phyloP scores from a whole-genome alignment of 139 green algal species.

The Closterium sp. region DNA sequence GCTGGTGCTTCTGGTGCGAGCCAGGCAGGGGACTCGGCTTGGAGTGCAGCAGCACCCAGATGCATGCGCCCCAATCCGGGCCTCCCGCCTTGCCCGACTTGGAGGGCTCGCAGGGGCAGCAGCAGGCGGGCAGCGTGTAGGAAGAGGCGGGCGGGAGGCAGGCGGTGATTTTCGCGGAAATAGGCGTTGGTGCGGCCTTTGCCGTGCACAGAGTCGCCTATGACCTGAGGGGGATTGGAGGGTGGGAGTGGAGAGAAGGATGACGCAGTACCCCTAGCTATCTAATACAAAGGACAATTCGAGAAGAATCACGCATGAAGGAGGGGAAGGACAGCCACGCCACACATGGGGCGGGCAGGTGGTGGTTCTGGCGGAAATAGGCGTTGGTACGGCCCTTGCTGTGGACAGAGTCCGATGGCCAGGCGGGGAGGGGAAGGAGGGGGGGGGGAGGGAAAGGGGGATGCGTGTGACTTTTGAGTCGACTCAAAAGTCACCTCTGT shows the following conservation, averaged over 20 bases:
- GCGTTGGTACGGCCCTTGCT: not conserved
- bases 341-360: not conserved
- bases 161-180: not conserved
- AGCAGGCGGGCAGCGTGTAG: not conserved
- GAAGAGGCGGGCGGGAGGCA: slow-evolving; percentile 3
- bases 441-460: too few species aligned
- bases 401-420: too few species aligned
- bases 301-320: not conserved
- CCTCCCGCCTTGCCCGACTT: too few species aligned
- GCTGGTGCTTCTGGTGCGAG: not conserved
- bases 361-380: not conserved
- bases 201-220: not conserved
- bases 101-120: not conserved
- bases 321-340: not conserved
- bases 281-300: not conserved
- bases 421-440: too few species aligned
- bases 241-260: too few species aligned
- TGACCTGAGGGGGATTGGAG: not conserved
- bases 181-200: not conserved
- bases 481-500: too few species aligned
- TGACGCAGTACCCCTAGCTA: not conserved
- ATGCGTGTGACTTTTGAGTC: too few species aligned
- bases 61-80: too few species aligned
- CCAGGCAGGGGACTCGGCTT: not conserved
- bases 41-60: too few species aligned